Conservation (phyloP, 2,329 filamentous ascomycete species). For the Phaeosphaeriaceae sp. region DNA sequence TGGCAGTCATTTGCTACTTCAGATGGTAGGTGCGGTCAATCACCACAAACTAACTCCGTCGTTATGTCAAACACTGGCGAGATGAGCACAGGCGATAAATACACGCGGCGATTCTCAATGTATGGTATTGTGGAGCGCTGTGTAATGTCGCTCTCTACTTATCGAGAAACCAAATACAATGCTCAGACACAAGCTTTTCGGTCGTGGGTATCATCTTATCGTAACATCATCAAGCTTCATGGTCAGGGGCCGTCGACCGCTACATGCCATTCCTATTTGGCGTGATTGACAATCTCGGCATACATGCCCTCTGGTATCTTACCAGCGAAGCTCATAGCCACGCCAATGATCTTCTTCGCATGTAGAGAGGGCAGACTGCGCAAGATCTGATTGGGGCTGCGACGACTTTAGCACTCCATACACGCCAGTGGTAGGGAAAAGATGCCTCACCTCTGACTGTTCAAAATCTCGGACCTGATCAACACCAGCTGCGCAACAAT, state of each 20-base stretch:
- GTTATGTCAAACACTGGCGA: too few species aligned
- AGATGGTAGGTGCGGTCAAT: background rate
- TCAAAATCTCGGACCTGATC: conserved; percentile 83
- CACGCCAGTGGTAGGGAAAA: too few species aligned
- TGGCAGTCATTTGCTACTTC: background rate
- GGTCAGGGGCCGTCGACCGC: background rate
- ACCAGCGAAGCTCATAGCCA: conserved; percentile 84
- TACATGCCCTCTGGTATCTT: conserved; percentile 93
- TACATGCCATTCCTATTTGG: conserved; percentile 62
- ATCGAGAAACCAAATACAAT: background rate
- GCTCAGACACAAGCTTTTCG: background rate
- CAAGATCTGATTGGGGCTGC: conserved; percentile 85
- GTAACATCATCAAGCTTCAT: background rate
- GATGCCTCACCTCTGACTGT: conserved; percentile 75
- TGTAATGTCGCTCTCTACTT: background rate
- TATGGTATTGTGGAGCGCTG: background rate
- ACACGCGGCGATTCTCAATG: background rate
- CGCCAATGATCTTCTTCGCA: conserved; percentile 81
- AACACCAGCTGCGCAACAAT: conserved; percentile 95
- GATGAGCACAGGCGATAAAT: too few species aligned
- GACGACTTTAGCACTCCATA: background rate
- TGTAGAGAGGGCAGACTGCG: conserved; percentile 85
- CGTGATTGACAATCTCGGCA: conserved; percentile 86
- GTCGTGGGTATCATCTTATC: conserved; percentile 1
- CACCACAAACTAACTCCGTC: too few species aligned